phyloP scores from a whole-genome alignment of 306 rosid genomes.

The Malus asiatica region DNA sequence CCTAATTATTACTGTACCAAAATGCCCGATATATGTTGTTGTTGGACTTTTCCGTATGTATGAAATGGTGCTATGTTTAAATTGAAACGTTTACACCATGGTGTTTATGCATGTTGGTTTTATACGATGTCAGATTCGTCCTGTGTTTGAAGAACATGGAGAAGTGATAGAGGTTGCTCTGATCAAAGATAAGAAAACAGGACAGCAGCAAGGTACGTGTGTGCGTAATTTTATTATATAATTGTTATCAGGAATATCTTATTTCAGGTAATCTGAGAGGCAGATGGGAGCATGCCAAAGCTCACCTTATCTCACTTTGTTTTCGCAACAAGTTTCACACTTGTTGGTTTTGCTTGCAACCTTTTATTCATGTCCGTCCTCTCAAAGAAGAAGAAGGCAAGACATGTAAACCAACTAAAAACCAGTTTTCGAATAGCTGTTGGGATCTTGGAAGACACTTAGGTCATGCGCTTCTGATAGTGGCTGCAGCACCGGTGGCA shows the following conservation, averaged over 20 bases:
- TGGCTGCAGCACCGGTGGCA: slow-evolving; percentile 52
- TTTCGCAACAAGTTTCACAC: slow-evolving; percentile 70
- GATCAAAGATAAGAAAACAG: slow-evolving; percentile 86
- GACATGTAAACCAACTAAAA: slow-evolving; percentile 47
- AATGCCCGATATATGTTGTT: not conserved
- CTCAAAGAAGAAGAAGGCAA: slow-evolving; percentile 57
- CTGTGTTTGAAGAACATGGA: slow-evolving; percentile 88
- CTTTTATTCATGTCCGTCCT: slow-evolving; percentile 45
- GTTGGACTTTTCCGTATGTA: not conserved
- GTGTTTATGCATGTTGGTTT: slow-evolving; percentile 3
- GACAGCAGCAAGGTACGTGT: slow-evolving; percentile 85
- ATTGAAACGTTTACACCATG: not conserved
- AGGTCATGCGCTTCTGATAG: slow-evolving; percentile 62
- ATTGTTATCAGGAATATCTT: slow-evolving; percentile 41
- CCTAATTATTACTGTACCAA: not conserved
- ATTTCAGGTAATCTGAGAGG: slow-evolving; percentile 87
- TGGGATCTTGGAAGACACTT: slow-evolving; percentile 66
- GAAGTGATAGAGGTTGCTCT: slow-evolving; percentile 88
- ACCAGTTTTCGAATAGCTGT: slow-evolving; percentile 60
- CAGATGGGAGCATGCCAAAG: slow-evolving; percentile 71
- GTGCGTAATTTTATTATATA: slow-evolving; percentile 26
- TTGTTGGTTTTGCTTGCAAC: slow-evolving; percentile 75
- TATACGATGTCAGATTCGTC: slow-evolving; percentile 60
- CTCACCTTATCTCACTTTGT: slow-evolving; percentile 76
- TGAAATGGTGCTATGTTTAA: not conserved